Conservation (phyloP, 1,284 basidiomycete species). For the Rhodotorula sp. region DNA sequence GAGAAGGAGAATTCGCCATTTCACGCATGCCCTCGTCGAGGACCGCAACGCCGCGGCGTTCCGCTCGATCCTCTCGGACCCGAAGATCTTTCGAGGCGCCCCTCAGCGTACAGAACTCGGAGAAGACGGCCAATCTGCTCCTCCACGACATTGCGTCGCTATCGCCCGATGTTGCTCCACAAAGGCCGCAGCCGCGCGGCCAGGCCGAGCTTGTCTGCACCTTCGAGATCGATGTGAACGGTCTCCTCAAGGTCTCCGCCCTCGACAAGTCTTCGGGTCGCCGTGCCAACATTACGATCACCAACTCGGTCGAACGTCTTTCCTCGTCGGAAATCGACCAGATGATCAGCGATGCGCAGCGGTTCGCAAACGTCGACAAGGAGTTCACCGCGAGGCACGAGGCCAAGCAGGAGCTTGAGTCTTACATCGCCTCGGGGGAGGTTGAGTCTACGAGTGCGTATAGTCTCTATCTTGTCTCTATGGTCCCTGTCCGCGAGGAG, state of each 20-base stretch:
- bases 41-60: too few species aligned
- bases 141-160: too few species aligned
- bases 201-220: constrained; percentile 89
- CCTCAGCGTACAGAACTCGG: too few species aligned
- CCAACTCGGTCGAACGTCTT: constrained; percentile 93
- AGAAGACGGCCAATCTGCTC: too few species aligned
- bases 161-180: too few species aligned
- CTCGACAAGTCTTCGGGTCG: constrained; percentile 92
- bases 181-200: constrained; percentile 91
- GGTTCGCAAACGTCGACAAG: too few species aligned
- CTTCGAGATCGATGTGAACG: constrained; percentile 97
- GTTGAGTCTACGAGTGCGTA: constrained; percentile 71
- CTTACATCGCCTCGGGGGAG: constrained; percentile 90
- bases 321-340: constrained; percentile 92
- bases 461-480: too few species aligned
- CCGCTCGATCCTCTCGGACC: too few species aligned
- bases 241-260: constrained; percentile 91
- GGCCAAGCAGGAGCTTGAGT: constrained; percentile 92
- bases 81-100: too few species aligned
- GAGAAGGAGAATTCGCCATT: too few species aligned
- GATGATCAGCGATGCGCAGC: constrained; percentile 93
- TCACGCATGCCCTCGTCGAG: too few species aligned
- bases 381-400: constrained; percentile 94
- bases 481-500: background rate
- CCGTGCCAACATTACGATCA: constrained; percentile 85